Evolutionary conservation across 1,284 basidiomycete species (phyloP), one percentile per base, ranked within the genome.

Genomic region (Clitocybe nebularis): DNA sequence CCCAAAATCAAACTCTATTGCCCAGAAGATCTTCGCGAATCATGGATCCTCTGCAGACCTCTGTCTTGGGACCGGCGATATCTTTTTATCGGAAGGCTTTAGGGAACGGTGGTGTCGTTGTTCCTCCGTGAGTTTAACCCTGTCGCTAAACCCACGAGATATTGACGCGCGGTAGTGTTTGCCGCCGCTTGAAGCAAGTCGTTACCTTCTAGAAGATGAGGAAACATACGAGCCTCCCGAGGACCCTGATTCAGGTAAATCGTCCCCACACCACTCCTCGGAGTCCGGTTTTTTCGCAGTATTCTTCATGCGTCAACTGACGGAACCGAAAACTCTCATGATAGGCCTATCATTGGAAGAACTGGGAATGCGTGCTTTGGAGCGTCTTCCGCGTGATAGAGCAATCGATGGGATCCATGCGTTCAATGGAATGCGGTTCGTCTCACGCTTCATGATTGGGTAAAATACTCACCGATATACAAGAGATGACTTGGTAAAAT

Each of bases 201-300:
- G 74, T 11, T 89, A 72, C 58, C 68, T 89, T 17, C 60, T 86
- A n/a, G 72, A 83, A 47, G 83, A 84, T 56, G 87, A 89, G 52
- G 85, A 87, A 33, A 87, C 81, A 0, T 89, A 87, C 49, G 83
- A 88, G 56, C 85, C 83, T 0, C 86, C 87, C 2, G 79, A 85
- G 55, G 88, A 89, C 59, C 86, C 87, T 10, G 87, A 90, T 57
- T 87, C 80, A 48, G 79, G 86, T 79, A 55, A 39, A 63, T 50
- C 23, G 16, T 39, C 36, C 29, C 7, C 30, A 43, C 14, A 20
- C 37, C 36, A 40, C 25, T 30, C 33, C 36, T 50, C 49, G 47
- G 44, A 36, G 21, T 47, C 44, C 46, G 46, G 46, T 45, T 42
- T 22, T 35, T 36, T 40, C 49, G 46, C 35, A 43, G 24, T 24